A percentile compares a stretch with the other conserved stretches of the same genome.
Conservation (phyloP, 176 grass and related monocot genomes). For the Lolium perenne region DNA sequence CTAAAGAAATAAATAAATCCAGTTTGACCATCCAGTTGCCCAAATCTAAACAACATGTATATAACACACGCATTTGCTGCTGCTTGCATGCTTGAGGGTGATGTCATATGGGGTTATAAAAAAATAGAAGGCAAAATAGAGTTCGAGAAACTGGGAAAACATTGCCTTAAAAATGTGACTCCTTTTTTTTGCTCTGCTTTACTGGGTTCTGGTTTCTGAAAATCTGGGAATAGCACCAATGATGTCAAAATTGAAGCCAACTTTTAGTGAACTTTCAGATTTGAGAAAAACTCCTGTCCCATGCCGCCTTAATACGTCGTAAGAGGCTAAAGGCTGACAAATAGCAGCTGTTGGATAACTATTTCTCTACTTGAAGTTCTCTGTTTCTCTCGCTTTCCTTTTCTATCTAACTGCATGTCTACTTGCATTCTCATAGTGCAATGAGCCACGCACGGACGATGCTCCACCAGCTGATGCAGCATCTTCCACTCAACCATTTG, state of each 20-base stretch:
- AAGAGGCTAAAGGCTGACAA: neutral
- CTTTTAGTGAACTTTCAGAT: too few relatives aligned
- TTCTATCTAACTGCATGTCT: slow-evolving; percentile 46
- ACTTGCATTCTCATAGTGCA: slow-evolving; percentile 65
- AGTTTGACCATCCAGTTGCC: neutral
- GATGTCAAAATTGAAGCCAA: too few relatives aligned
- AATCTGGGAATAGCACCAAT: too few relatives aligned
- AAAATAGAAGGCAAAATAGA: too few relatives aligned
- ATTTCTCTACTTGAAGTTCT: slow-evolving; percentile 8
- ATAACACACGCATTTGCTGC: neutral
- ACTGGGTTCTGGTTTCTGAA: too few relatives aligned
- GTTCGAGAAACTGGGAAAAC: too few relatives aligned
- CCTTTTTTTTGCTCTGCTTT: too few relatives aligned
- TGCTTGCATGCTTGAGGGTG: too few relatives aligned
- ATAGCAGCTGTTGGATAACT: neutral
- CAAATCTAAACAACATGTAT: neutral
- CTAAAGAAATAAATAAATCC: neutral
- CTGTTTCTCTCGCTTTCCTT: slow-evolving; percentile 29
- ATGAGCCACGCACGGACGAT: slow-evolving; percentile 90
- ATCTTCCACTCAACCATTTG: slow-evolving; percentile 56
- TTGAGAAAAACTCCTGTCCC: neutral
- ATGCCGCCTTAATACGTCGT: neutral
- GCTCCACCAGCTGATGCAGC: slow-evolving; percentile 76
- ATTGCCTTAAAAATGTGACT: too few relatives aligned
- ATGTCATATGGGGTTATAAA: too few relatives aligned